Percentiles rank a stretch among this genome's conserved stretches.
phyloP scores from a whole-genome alignment of 176 grass and related monocot species.

The Eleusine indica region DNA sequence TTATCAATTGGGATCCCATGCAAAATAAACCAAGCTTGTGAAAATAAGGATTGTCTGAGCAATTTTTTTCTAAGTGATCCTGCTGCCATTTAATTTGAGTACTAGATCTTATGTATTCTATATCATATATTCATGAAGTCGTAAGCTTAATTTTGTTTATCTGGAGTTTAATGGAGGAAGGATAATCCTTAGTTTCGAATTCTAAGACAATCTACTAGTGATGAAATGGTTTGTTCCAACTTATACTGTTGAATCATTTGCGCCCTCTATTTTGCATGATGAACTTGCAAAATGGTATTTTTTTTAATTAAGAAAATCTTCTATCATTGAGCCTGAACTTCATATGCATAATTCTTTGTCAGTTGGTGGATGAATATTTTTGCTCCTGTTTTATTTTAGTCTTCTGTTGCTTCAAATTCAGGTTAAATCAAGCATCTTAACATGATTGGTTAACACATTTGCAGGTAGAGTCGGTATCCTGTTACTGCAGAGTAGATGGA shows the following conservation, averaged over 20 bases:
- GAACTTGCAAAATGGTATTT: neutral
- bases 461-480: conserved; percentile 73
- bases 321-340: conserved; percentile 11
- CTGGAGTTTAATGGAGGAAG: conserved; percentile 15
- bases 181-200: neutral
- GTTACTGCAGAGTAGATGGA: conserved; percentile 67
- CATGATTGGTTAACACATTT: conserved; percentile 24
- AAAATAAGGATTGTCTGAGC: neutral
- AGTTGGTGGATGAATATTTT: conserved; percentile 25
- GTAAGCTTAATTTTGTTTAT: neutral
- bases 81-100: neutral
- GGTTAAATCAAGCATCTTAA: conserved; percentile 19
- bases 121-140: neutral
- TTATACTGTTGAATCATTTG: neutral
- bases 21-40: conserved; percentile 8
- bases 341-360: conserved; percentile 9
- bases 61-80: conserved; percentile 12
- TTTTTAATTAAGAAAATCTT: neutral
- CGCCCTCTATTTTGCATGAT: conserved; percentile 17
- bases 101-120: neutral
- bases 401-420: conserved; percentile 11
- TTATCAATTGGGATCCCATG: conserved; percentile 21
- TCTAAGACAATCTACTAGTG: too few relatives aligned
- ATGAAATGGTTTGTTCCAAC: too few relatives aligned
- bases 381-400: conserved; percentile 24